Evolutionary conservation across 331 rosid species (phyloP).

Genomic region (Rosa hybrid): DNA sequence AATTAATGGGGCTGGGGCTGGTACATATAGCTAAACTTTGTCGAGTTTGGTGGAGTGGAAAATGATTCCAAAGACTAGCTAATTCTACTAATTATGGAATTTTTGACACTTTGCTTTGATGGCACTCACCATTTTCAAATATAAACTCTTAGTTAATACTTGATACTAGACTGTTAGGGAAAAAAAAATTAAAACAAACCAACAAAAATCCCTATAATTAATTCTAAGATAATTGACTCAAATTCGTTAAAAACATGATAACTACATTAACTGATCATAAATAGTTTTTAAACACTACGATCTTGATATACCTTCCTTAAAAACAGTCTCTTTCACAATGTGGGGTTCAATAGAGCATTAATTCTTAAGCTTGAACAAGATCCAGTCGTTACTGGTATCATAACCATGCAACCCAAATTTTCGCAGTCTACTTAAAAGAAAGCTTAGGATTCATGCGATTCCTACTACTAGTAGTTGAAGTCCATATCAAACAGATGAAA

Average conservation of each 20-base stretch:
- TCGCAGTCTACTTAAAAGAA: background rate
- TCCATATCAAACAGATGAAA: slow-evolving; percentile 1
- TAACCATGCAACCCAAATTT: slow-evolving; percentile 11
- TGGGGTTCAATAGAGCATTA: background rate
- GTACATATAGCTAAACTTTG: background rate
- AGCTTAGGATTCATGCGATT: background rate
- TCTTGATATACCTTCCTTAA: background rate
- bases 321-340: background rate
- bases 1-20: background rate
- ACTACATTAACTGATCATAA: background rate
- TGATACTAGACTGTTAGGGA: background rate
- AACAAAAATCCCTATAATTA: background rate
- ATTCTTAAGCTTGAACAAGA: background rate
- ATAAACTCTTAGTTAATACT: too few relatives aligned
- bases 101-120: background rate
- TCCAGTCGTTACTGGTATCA: background rate
- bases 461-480: background rate
- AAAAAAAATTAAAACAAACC: too few relatives aligned
- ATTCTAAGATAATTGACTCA: background rate
- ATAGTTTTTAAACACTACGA: background rate
- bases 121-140: background rate
- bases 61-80: background rate
- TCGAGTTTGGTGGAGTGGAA: background rate
- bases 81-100: too few relatives aligned
- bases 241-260: background rate